A percentile compares a stretch with the other conserved stretches of the same genome.
Evolutionary conservation across 208 protist species (phyloP).

Genomic region (Crithidia sp.): DNA sequence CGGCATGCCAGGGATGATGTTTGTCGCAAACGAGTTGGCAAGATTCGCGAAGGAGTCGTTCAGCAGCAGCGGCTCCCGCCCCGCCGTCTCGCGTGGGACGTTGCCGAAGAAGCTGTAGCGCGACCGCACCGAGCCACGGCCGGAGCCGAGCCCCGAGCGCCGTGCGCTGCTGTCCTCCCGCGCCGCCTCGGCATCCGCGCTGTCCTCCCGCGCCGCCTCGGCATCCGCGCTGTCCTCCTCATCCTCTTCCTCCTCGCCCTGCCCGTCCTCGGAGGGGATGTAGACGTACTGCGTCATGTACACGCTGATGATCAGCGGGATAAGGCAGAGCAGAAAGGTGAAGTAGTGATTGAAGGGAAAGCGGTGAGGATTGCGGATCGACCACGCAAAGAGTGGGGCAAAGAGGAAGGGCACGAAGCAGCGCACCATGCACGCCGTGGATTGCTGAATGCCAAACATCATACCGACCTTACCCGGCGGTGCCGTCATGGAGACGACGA

Average conservation of each 20-base stretch:
- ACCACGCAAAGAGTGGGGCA: constrained; percentile 84
- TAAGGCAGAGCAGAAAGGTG: constrained; percentile 57
- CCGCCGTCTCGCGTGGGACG: constrained; percentile 12
- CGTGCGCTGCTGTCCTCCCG: constrained; percentile 7
- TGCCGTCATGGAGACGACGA: constrained; percentile 66
- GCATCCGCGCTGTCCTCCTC: constrained; percentile 2
- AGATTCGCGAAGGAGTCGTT: constrained; percentile 55
- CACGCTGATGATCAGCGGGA: constrained; percentile 51
- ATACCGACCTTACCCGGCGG: constrained; percentile 56
- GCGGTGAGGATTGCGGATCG: constrained; percentile 35
- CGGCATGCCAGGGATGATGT: constrained; percentile 38
- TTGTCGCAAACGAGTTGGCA: constrained; percentile 51
- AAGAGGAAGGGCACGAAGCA: constrained; percentile 61
- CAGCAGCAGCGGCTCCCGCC: constrained; percentile 28
- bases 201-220: neutral
- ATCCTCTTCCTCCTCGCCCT: constrained; percentile 20
- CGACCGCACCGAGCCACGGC: constrained; percentile 18
- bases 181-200: neutral
- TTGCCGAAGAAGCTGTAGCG: constrained; percentile 26
- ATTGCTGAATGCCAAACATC: constrained; percentile 84
- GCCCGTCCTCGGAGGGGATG: constrained; percentile 7
- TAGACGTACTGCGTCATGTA: constrained; percentile 25
- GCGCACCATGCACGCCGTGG: constrained; percentile 67
- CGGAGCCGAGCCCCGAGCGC: constrained; percentile 6
- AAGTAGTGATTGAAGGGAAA: constrained; percentile 84